Conservation (phyloP, 2,329 filamentous ascomycete genomes). For the Monosporascus sp. region DNA sequence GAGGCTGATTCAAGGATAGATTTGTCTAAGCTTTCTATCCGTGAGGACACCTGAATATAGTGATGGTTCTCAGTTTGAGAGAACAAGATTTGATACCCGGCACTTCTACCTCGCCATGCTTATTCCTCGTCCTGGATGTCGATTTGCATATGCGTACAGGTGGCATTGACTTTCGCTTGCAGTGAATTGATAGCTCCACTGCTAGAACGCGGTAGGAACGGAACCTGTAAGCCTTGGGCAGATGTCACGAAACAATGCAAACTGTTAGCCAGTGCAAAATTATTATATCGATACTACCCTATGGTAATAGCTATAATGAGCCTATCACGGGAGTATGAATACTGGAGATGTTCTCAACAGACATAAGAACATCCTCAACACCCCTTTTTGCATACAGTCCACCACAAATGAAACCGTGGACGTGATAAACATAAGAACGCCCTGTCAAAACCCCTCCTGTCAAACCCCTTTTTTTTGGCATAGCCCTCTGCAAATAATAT, state of each 20-base stretch:
- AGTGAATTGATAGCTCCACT: too few relatives aligned
- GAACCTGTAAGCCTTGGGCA: too few relatives aligned
- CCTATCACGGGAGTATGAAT: neutral
- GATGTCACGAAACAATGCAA: too few relatives aligned
- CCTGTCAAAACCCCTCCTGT: neutral
- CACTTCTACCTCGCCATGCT: neutral
- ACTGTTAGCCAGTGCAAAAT: neutral
- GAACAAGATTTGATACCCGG: neutral
- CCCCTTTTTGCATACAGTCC: neutral
- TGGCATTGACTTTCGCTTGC: too few relatives aligned
- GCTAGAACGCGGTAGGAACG: too few relatives aligned
- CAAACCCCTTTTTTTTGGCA: neutral
- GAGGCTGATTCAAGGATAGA: constrained; percentile 17
- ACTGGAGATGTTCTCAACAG: neutral
- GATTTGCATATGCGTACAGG: too few relatives aligned
- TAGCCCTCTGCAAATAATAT: neutral
- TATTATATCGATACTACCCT: neutral
- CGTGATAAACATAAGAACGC: neutral
- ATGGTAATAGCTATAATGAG: neutral
- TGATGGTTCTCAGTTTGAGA: neutral
- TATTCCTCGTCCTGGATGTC: neutral
- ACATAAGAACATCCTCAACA: neutral
- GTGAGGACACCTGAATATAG: constrained; percentile 16
- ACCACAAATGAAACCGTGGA: too few relatives aligned
- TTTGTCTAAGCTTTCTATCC: constrained; percentile 19